Percentiles rank a stretch among this genome's conserved stretches.
These are phyloP conservation scores for Salvia miltiorrhiza DNA, from an alignment of 257 asterid species.

Conservation along the genomic window DNA sequence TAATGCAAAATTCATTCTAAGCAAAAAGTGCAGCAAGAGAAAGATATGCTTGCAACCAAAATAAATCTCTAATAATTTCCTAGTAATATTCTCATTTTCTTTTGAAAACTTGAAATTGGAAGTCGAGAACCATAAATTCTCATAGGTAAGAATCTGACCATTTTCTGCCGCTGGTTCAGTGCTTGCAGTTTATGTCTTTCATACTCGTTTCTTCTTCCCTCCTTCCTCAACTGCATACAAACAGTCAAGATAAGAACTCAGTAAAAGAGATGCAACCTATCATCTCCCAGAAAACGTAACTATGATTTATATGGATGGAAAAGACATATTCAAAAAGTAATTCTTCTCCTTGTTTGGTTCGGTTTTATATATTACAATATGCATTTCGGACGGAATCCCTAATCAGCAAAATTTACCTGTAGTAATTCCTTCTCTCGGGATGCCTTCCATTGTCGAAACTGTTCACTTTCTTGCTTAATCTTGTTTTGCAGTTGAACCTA, in stretches of 20 bases:
- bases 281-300: background rate
- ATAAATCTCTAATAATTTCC: background rate
- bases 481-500: conserved; percentile 95
- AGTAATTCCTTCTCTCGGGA: conserved; percentile 92
- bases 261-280: background rate
- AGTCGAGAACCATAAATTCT: conserved; percentile 1
- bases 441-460: conserved; percentile 97
- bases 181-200: conserved; percentile 97
- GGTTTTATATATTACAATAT: background rate
- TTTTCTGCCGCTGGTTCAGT: conserved; percentile 92
- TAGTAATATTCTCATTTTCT: background rate
- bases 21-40: background rate
- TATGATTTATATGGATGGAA: background rate
- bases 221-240: conserved; percentile 76
- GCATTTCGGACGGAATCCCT: background rate
- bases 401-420: conserved; percentile 51
- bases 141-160: conserved; percentile 49
- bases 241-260: conserved; percentile 6
- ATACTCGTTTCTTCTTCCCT: conserved; percentile 95
- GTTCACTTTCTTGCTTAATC: conserved; percentile 98
- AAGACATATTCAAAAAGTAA: background rate
- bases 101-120: conserved; percentile 5
- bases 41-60: background rate
- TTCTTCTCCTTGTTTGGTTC: background rate
- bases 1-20: background rate